Conservation (phyloP, 352 stramenopile species). For the Phytopythium cucurbitacearum region DNA sequence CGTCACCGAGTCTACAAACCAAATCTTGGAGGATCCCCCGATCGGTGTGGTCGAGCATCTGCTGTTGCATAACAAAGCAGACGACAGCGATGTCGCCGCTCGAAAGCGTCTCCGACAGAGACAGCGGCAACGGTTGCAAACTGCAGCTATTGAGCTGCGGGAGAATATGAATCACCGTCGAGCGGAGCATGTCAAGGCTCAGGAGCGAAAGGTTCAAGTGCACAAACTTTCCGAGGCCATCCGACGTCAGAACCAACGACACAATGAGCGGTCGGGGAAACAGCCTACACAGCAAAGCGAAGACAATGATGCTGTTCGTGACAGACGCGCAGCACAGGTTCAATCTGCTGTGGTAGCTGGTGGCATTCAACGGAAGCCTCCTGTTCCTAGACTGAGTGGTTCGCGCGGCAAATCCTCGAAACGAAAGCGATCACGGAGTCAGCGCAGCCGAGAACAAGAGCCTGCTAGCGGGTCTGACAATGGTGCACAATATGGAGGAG, state of each 20-base stretch:
- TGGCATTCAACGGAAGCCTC: slow-evolving; percentile 30
- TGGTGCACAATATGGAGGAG: too few relatives aligned
- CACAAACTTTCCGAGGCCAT: slow-evolving; percentile 50
- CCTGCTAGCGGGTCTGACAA: too few relatives aligned
- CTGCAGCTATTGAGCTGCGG: slow-evolving; percentile 35
- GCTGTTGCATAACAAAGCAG: slow-evolving; percentile 22
- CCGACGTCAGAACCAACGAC: slow-evolving; percentile 31
- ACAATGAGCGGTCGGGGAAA: slow-evolving; percentile 3
- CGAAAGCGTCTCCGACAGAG: not conserved
- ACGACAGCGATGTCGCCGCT: not conserved
- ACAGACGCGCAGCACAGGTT: not conserved
- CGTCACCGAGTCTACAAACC: slow-evolving; percentile 49
- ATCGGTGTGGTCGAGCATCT: slow-evolving; percentile 45
- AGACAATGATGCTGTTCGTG: not conserved
- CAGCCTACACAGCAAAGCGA: slow-evolving; percentile 6
- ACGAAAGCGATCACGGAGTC: not conserved
- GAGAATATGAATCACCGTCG: slow-evolving; percentile 22
- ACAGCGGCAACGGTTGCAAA: slow-evolving; percentile 33
- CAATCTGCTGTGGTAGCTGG: not conserved
- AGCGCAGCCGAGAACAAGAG: too few relatives aligned
- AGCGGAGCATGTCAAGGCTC: slow-evolving; percentile 18
- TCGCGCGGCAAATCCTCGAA: slow-evolving; percentile 4
- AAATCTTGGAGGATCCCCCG: slow-evolving; percentile 52
- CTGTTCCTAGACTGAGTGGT: slow-evolving; percentile 48
- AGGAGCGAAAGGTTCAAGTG: slow-evolving; percentile 37